These are phyloP conservation scores for Paramyrothecium sp. DNA, from an alignment of 2,329 filamentous ascomycete genomes.

Conservation along the genomic window DNA sequence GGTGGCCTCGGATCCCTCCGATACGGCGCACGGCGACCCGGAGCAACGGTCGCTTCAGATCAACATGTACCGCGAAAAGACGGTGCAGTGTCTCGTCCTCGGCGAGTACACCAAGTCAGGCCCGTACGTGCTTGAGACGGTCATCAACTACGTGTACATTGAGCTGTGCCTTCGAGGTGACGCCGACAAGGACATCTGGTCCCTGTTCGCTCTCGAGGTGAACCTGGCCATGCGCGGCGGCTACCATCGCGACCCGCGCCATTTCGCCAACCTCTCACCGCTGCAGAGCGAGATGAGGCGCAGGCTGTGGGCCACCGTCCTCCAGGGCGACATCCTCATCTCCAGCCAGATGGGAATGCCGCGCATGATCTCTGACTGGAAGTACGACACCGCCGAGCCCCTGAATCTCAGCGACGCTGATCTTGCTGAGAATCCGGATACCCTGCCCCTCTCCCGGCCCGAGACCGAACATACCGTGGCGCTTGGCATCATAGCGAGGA, in stretches of 20 bases:
- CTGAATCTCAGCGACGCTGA: slow-evolving; percentile 43
- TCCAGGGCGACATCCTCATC: slow-evolving; percentile 38
- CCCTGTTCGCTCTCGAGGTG: slow-evolving; percentile 29
- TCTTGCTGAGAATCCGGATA: slow-evolving; percentile 29
- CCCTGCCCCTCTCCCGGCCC: slow-evolving; percentile 32
- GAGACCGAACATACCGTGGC: slow-evolving; percentile 24
- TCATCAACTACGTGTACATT: slow-evolving; percentile 30
- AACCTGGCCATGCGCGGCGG: slow-evolving; percentile 37
- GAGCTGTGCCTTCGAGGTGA: slow-evolving; percentile 28
- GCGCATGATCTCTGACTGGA: slow-evolving; percentile 35
- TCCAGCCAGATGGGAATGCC: slow-evolving; percentile 46
- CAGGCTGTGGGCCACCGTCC: slow-evolving; percentile 38
- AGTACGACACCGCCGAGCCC: slow-evolving; percentile 40
- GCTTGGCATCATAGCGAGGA: slow-evolving; percentile 20
- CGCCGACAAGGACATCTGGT: slow-evolving; percentile 30
- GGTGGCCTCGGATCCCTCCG: slow-evolving; percentile 1
- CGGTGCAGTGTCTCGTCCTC: slow-evolving; percentile 33
- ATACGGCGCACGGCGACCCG: slow-evolving; percentile 3
- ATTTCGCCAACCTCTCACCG: slow-evolving; percentile 35
- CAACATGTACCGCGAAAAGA: slow-evolving; percentile 23
- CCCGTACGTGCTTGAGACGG: slow-evolving; percentile 36
- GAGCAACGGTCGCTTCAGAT: slow-evolving; percentile 3
- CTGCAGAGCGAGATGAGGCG: slow-evolving; percentile 45
- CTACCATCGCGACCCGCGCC: slow-evolving; percentile 42
- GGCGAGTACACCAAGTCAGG: slow-evolving; percentile 42